Conservation (phyloP, 495 filamentous ascomycete species). For the Podospora fimiseda region DNA sequence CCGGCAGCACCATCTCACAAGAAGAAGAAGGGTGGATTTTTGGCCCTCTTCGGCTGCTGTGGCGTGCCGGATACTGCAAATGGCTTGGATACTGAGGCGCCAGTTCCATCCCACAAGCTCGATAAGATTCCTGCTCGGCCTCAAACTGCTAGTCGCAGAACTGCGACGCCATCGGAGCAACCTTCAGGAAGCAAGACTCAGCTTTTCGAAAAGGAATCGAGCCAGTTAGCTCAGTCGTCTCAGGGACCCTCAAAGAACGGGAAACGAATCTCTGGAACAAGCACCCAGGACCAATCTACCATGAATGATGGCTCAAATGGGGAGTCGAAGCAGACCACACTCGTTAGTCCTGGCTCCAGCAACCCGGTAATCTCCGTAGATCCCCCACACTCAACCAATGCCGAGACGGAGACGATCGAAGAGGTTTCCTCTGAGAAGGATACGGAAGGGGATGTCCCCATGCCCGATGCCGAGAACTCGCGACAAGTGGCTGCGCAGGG, state of each 20-base stretch:
- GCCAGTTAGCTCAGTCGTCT: constrained; percentile 22
- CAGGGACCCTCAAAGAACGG: constrained; percentile 31
- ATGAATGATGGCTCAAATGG: constrained; percentile 33
- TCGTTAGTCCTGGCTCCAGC: constrained; percentile 29
- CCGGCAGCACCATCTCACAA: constrained; percentile 42
- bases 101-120: constrained; percentile 60
- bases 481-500: constrained; percentile 18
- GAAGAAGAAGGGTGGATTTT: constrained; percentile 60
- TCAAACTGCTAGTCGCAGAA: constrained; percentile 49
- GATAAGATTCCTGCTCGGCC: constrained; percentile 48
- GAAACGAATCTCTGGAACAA: constrained; percentile 39
- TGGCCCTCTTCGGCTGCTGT: constrained; percentile 77
- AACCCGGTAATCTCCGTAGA: constrained; percentile 42
- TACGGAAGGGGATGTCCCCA: constrained; percentile 56
- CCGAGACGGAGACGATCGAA: constrained; percentile 21
- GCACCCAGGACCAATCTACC: constrained; percentile 38
- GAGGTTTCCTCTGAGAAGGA: constrained; percentile 30
- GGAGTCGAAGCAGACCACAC: constrained; percentile 43
- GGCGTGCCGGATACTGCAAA: constrained; percentile 59
- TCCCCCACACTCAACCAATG: constrained; percentile 24
- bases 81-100: constrained; percentile 54
- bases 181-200: constrained; percentile 46
- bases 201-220: constrained; percentile 39
- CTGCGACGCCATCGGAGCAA: constrained; percentile 48
- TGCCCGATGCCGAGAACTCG: constrained; percentile 47